Base-by-base conservation (phyloP, 179 eudicot species). In the Actinidia arguta region DNA sequence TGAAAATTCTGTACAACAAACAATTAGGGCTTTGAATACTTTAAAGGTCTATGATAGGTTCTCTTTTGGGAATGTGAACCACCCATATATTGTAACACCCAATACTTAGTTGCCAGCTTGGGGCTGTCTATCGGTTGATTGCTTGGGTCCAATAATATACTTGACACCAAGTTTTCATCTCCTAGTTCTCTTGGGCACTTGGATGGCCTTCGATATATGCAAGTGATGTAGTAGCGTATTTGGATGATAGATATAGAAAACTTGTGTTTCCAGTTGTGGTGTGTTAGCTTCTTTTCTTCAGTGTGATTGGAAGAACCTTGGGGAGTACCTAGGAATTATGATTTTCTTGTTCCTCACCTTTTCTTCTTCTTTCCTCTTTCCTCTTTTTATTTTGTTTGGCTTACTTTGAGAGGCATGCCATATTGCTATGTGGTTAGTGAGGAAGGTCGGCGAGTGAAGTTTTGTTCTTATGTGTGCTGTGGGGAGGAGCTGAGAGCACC, bases 231-330 rank as follows among this genome's bases (percentile, higher is more conserved):
- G 20, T 44, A 12, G 24, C 75, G 14, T 71, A 46, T 71, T 24
- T n/a, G 54, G 75, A 71, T 42, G 73, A 46, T 71, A n/a, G n/a
- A n/a, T n/a, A 44, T 54, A 71, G 31, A 46, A 71, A 71, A 42
- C 24, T 46, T 69, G 16, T 42, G 9, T 51, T 69, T 10, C 50
- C 51, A 69, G 42, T 69, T 42, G 14, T 69, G 25, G 24, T 8
- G 18, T 7, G 51, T 69, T 25, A 17, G 73, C 44, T 36, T 64
- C 31, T 31, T 18, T 44, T 44, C 9, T 44, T 46, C 16, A 54
- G 31, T 71, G 75, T 42, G 50, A 71, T 46, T 46, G 20, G 31
- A 20, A 46, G 31, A 11, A 46, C 27, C 54, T 5, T 69, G 73
- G 51, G 17, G 71, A 67, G 46, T 67, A 39, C 42, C 17, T 8